phyloP scores from a whole-genome alignment of 2,329 filamentous ascomycete species.

The Davidsoniella neocaledoniae region DNA sequence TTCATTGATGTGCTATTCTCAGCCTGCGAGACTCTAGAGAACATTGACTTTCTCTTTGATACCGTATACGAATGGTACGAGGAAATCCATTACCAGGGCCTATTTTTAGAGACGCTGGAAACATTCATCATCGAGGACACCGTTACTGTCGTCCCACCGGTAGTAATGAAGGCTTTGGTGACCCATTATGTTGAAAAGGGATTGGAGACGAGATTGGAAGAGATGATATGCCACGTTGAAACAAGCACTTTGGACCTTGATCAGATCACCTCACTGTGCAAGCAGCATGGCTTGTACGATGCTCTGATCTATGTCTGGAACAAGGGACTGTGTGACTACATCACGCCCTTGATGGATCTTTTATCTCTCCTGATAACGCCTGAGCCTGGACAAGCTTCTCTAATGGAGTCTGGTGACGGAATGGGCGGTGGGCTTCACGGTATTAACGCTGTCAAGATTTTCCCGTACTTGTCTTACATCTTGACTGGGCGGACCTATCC shows the following conservation, averaged over 20 bases:
- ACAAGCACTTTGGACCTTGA: conserved; percentile 86
- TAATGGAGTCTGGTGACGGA: conserved; percentile 22
- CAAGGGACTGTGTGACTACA: conserved; percentile 70
- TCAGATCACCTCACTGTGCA: conserved; percentile 78
- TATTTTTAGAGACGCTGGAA: conserved; percentile 81
- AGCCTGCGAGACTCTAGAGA: conserved; percentile 61
- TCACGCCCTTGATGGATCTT: conserved; percentile 77
- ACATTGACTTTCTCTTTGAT: conserved; percentile 75
- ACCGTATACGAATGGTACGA: conserved; percentile 84
- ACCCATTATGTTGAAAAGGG: conserved; percentile 62
- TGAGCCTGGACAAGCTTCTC: conserved; percentile 36
- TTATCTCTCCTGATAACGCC: conserved; percentile 47
- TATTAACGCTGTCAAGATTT: conserved; percentile 73
- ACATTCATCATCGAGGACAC: conserved; percentile 68
- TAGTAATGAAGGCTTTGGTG: conserved; percentile 73
- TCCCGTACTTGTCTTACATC: conserved; percentile 83
- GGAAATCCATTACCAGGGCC: conserved; percentile 29
- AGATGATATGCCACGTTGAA: conserved; percentile 86
- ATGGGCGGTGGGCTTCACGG: conserved; percentile 37
- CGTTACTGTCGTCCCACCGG: conserved; percentile 60
- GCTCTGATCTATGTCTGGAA: conserved; percentile 97
- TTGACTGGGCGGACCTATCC: conserved; percentile 87
- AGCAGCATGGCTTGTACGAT: conserved; percentile 82
- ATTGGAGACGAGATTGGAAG: conserved; percentile 65
- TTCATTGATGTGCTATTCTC: conserved; percentile 70